Percentiles rank a stretch among this genome's conserved stretches.
phyloP scores from a whole-genome alignment of 169 alveolate genomes.

The Cryptosporidium sp. region DNA sequence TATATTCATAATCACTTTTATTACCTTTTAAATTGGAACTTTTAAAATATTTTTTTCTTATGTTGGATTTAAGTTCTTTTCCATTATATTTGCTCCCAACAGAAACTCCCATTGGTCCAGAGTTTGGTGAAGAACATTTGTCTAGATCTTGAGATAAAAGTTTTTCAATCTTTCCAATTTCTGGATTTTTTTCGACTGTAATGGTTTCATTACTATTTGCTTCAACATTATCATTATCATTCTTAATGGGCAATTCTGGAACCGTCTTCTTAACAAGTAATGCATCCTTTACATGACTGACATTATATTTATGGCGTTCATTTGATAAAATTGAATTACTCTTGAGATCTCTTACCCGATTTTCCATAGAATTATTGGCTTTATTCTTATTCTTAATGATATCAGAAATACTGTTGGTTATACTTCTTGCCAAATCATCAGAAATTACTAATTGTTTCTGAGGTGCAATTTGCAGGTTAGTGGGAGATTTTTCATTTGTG shows the following conservation, averaged over 20 bases:
- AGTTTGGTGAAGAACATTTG: neutral
- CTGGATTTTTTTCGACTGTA: neutral
- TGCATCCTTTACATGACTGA: neutral
- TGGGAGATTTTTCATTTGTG: neutral
- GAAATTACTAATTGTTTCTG: slow-evolving; percentile 19
- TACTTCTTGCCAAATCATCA: slow-evolving; percentile 23
- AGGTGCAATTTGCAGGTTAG: slow-evolving; percentile 20
- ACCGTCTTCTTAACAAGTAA: neutral
- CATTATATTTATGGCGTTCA: slow-evolving; percentile 10
- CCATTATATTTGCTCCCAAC: slow-evolving; percentile 53
- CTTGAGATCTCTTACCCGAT: slow-evolving; percentile 13
- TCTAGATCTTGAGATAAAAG: slow-evolving; percentile 11
- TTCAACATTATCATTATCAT: neutral
- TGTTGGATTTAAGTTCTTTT: slow-evolving; percentile 31
- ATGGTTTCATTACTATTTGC: neutral
- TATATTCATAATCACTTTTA: slow-evolving; percentile 5
- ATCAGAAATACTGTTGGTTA: slow-evolving; percentile 1
- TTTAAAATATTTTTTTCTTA: slow-evolving; percentile 16
- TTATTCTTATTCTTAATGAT: neutral
- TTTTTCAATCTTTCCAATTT: neutral
- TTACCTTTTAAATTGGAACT: slow-evolving; percentile 9
- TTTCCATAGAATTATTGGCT: neutral
- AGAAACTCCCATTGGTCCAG: slow-evolving; percentile 13
- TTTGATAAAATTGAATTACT: neutral
- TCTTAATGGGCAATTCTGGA: neutral